Conservation (phyloP, 257 asterid species). For the Avicennia marina region DNA sequence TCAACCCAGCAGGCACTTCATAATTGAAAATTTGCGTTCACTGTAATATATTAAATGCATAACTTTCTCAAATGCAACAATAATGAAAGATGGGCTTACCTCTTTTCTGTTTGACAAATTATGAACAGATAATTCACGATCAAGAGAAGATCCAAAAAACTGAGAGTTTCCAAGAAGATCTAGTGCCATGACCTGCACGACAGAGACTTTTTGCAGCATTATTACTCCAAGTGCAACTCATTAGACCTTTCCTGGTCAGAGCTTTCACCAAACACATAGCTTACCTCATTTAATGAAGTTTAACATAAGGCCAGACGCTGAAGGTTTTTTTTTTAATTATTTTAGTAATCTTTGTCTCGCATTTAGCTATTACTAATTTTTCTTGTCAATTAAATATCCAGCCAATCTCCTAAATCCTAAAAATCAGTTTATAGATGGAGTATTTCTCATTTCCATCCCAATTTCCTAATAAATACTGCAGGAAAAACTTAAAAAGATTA, state of each 20-base stretch:
- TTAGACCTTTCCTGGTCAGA: slow-evolving; percentile 6
- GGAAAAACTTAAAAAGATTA: too few relatives aligned
- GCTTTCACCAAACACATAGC: slow-evolving; percentile 13
- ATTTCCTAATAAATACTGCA: too few relatives aligned
- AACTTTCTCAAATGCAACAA: neutral
- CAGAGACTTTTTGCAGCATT: slow-evolving; percentile 7
- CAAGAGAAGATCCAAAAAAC: slow-evolving; percentile 16
- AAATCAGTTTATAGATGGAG: neutral
- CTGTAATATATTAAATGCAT: neutral
- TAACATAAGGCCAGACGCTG: neutral
- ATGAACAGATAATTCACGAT: slow-evolving; percentile 9
- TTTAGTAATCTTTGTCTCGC: neutral
- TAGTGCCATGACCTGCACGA: slow-evolving; percentile 22
- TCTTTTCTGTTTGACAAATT: slow-evolving; percentile 2
- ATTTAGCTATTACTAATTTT: too few relatives aligned
- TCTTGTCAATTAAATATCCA: too few relatives aligned
- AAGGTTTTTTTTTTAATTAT: neutral
- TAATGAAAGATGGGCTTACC: slow-evolving; percentile 14
- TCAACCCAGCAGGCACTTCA: slow-evolving; percentile 1
- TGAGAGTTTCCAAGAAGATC: slow-evolving; percentile 10
- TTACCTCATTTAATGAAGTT: neutral
- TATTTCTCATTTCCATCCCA: too few relatives aligned
- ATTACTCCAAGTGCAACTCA: neutral
- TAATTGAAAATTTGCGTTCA: neutral
- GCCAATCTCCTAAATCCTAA: neutral